Base-by-base conservation (phyloP, 2,329 filamentous ascomycete species). In the Nannizziopsis barbatae region DNA sequence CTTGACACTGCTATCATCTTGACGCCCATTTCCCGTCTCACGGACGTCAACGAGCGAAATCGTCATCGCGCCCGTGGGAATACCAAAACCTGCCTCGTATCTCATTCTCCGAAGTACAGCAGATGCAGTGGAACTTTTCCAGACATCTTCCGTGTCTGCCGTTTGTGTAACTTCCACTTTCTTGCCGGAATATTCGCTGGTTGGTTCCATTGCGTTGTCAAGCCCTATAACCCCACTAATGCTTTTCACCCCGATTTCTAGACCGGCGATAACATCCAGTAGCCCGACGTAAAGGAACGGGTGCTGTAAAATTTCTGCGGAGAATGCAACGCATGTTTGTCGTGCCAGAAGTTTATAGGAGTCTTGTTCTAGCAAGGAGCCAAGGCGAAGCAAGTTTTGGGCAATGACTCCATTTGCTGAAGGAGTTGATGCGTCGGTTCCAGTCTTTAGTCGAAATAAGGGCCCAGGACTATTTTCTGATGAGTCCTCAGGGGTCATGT, bases 351-450 rank as follows among this genome's bases (percentile, higher is more conserved):
- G 70, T 0, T 73, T 74, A 59, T 86, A 89, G 2, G 66, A 64
- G 1, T 79, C 69, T 54, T 86, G 80, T 41, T 79, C 76, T 0
- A 94, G 72, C 1, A 94, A 64, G 5, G 75, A 75, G 10, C 79
- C 79, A 3, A 96, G 76, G 0, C 86, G 81, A 67, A 92, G 84
- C n/a, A 96, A 71, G 61, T 96, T 96, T 12, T 79, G 76, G 0
- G 86, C 85, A n/a, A 84, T 84, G 5, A 90, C 77, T 35, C 86
- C 87, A 62, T 98, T 98, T 45, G 86, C 84, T 0, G 87, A 92
- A 0, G 92, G 92, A 52, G 92, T 83, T 1, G 87, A 83, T 4
- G 86, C 86, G 65, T 98, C 92, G 76, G 95, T 95, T 55, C 88
- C 92, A 53, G 93, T 87, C 67, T 98, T 98, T 43, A 95, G 76